Evolutionary conservation across 2,329 filamentous ascomycete genomes (phyloP).

Genomic region (Sporothrix humicola): DNA sequence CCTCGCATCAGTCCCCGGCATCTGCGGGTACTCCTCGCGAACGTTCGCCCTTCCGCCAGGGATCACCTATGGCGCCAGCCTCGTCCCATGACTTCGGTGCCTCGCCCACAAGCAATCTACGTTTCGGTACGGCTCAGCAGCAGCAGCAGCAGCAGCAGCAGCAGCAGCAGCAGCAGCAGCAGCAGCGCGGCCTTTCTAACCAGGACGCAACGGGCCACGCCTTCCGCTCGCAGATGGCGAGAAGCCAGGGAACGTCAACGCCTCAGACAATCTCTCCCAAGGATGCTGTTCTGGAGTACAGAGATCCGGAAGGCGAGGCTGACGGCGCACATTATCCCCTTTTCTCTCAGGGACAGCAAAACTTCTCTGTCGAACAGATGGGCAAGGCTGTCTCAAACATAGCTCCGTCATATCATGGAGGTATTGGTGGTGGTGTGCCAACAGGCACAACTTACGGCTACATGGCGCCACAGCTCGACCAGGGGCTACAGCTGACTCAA

Average conservation of each 20-base stretch:
- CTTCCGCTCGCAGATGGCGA: slow-evolving; percentile 51
- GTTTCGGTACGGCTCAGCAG: slow-evolving; percentile 51
- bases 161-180: too few relatives aligned
- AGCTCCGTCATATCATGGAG: slow-evolving; percentile 38
- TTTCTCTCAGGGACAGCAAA: slow-evolving; percentile 63
- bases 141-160: slow-evolving; percentile 68
- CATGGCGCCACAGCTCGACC: slow-evolving; percentile 45
- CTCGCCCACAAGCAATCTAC: slow-evolving; percentile 45
- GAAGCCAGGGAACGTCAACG: slow-evolving; percentile 53
- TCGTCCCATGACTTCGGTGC: slow-evolving; percentile 52
- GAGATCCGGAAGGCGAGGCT: slow-evolving; percentile 68
- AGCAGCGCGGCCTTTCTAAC: slow-evolving; percentile 50
- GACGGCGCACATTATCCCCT: slow-evolving; percentile 68
- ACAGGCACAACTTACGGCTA: slow-evolving; percentile 42
- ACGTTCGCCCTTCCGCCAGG: slow-evolving; percentile 80
- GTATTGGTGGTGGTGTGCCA: slow-evolving; percentile 36
- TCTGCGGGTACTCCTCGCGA: slow-evolving; percentile 60
- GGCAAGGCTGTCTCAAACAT: slow-evolving; percentile 45
- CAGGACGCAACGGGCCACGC: slow-evolving; percentile 57
- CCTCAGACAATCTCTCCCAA: slow-evolving; percentile 95
- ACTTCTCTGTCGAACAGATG: slow-evolving; percentile 46
- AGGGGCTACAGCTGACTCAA: slow-evolving; percentile 53
- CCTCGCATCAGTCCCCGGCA: slow-evolving; percentile 52
- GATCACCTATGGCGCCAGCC: slow-evolving; percentile 64
- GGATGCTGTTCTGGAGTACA: slow-evolving; percentile 85